Base-by-base conservation (phyloP, 768 basidiomycete species). In the Kwoniella pini region DNA sequence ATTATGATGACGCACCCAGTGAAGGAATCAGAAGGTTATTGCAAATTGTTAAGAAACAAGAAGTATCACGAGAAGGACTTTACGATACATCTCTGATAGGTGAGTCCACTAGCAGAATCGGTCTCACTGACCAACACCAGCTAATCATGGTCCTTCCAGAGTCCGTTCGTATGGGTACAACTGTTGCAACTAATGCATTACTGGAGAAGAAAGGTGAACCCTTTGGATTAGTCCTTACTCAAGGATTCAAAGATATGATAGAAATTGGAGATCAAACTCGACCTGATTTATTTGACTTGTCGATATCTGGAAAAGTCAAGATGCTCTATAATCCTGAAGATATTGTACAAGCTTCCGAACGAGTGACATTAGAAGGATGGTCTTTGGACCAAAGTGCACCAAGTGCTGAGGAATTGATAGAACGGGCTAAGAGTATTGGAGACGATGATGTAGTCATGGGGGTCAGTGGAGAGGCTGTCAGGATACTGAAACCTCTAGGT, bases 1-100 rank as follows among this genome's bases (percentile, higher is more conserved):
- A 71, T 52, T 97, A 98, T 79, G 79, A 81, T 2, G 94, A 98
- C 80, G 94, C 94, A 0, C 94, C 95, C 0, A 95, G 91, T 48
- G 67, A 69, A 63, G 68, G 70, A 0, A 69, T 74, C 15, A 42
- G 72, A 13, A 48, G 70, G 26, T 46, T 74, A 11, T 54, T 74
- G 58, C 65, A 69, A 58, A 65, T 69, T 58, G 67, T 71, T 13
- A 62, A 63, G 30, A 49, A 57, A 17, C 40, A 36, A 40, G 13
- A 21, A 4, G 30, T 55, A 12, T 54, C 59, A 53, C 54, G 62
- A 36, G 71, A 64, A 2, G 45, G 48, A 26, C 55, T 67, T 52
- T 60, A 67, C 24, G 68, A 72, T 51, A 69, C 70, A 4, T 50
- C 56, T 4, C 4, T 61, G 45, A 69, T 72, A 30, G 65, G 65